phyloP scores from a whole-genome alignment of 1,284 basidiomycete species.

The Paramarasmius palmivorus region DNA sequence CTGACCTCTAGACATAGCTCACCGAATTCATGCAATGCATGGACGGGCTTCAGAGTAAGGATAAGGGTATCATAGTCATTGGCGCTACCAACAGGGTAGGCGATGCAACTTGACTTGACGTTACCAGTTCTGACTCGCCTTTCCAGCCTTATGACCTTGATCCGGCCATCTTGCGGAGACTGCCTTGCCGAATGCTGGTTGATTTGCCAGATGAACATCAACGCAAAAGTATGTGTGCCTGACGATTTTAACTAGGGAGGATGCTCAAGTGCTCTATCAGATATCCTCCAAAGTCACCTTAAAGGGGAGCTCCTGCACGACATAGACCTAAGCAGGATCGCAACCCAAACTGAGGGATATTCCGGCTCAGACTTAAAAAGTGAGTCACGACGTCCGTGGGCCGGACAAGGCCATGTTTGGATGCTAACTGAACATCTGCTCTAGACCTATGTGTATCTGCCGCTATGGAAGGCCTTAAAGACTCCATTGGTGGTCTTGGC shows the following conservation, averaged over 20 bases:
- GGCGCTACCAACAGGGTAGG: slow-evolving; percentile 7
- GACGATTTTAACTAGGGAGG: background rate
- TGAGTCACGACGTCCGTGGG: background rate
- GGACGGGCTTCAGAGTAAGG: slow-evolving; percentile 1
- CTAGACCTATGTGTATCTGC: background rate
- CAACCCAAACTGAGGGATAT: background rate
- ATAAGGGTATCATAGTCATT: slow-evolving; percentile 6
- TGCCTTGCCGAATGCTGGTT: slow-evolving; percentile 4
- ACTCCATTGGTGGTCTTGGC: background rate
- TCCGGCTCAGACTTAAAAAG: too few relatives aligned
- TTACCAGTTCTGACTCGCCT: background rate
- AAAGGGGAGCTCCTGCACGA: background rate
- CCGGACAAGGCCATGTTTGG: background rate
- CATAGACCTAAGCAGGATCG: background rate
- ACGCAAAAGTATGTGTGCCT: background rate
- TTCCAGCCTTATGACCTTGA: slow-evolving; percentile 6
- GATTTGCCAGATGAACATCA: slow-evolving; percentile 1
- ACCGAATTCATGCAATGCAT: slow-evolving; percentile 8
- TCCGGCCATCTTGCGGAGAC: slow-evolving; percentile 3
- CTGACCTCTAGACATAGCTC: background rate
- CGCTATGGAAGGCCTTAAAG: background rate
- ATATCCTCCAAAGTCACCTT: background rate
- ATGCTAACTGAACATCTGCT: background rate
- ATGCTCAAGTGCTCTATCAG: background rate
- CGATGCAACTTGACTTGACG: too few relatives aligned